Evolutionary conservation across 805 yeast genomes (phyloP).

Genomic region (Lachancea dasiensis): DNA sequence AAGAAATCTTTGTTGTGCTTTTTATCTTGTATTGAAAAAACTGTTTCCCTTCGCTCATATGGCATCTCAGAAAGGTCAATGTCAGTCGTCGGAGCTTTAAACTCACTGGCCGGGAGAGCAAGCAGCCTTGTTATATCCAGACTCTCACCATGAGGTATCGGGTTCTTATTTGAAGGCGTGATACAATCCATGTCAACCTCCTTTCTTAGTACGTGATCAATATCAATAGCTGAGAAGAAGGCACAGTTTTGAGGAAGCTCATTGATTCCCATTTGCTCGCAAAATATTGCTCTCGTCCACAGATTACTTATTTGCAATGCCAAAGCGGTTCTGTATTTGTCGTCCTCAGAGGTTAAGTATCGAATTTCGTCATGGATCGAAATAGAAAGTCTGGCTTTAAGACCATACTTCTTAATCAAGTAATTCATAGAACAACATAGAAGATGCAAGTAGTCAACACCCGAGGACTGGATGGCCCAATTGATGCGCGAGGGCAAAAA

Average conservation of each 20-base stretch:
- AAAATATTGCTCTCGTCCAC: constrained; percentile 96
- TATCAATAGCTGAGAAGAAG: constrained; percentile 88
- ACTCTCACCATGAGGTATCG: constrained; percentile 77
- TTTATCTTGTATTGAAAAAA: constrained; percentile 29
- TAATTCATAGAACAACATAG: constrained; percentile 84
- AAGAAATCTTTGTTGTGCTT: constrained; percentile 22
- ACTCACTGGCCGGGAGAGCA: constrained; percentile 30
- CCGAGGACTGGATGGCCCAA: constrained; percentile 98
- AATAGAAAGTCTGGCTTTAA: constrained; percentile 72
- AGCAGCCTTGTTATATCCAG: constrained; percentile 53
- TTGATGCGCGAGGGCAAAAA: constrained; percentile 88
- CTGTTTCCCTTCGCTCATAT: constrained; percentile 25
- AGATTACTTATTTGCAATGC: constrained; percentile 82
- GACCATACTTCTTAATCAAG: constrained; percentile 51
- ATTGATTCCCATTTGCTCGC: constrained; percentile 82
- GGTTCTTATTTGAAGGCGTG: constrained; percentile 74
- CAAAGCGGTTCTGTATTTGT: constrained; percentile 70
- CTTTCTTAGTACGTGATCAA: constrained; percentile 81
- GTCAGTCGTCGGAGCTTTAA: constrained; percentile 16
- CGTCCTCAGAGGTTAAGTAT: constrained; percentile 66
- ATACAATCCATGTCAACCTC: constrained; percentile 90
- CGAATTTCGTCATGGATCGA: constrained; percentile 96
- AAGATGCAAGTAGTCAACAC: constrained; percentile 91
- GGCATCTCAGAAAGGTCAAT: constrained; percentile 21
- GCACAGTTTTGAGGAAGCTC: constrained; percentile 95